Conservation (phyloP, 192 early-diverging fungal species). For the Podila epigama region DNA sequence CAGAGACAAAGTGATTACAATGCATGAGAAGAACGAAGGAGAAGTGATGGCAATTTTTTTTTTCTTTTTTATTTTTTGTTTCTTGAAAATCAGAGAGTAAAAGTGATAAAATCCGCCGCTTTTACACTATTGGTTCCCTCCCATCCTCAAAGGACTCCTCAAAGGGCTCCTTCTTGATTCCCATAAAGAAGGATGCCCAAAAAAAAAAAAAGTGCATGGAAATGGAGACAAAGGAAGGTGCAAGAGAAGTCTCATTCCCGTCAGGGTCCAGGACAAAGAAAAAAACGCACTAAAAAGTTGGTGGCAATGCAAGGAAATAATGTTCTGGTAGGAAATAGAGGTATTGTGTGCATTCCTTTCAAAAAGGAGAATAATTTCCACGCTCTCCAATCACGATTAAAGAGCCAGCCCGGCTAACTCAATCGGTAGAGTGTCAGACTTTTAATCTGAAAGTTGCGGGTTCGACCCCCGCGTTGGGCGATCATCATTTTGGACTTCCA, state of each 20-base stretch:
- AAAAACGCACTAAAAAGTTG: not conserved
- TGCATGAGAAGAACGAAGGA: not conserved
- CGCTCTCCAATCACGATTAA: not conserved
- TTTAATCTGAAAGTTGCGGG: constrained; percentile 4
- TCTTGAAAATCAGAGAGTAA: too few species aligned
- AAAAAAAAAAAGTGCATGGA: too few species aligned
- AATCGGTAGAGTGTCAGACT: constrained; percentile 4
- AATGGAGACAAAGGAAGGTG: too few species aligned
- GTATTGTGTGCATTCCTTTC: not conserved
- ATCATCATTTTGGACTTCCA: not conserved
- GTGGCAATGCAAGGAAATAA: not conserved
- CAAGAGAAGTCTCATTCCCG: too few species aligned
- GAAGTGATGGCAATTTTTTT: not conserved
- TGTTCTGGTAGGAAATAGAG: not conserved
- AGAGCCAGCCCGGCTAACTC: constrained; percentile 2
- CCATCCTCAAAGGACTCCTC: too few species aligned
- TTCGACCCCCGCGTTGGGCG: constrained; percentile 3
- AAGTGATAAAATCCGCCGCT: too few species aligned
- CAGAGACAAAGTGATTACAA: not conserved
- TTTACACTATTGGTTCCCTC: too few species aligned
- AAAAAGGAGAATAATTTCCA: not conserved
- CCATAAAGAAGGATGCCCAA: too few species aligned
- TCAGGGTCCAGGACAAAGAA: not conserved
- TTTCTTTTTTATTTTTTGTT: not conserved
- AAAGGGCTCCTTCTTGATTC: too few species aligned